Evolutionary conservation across 2,329 filamentous ascomycete genomes (phyloP).

Genomic region (Penicillium aurantiogriseum): DNA sequence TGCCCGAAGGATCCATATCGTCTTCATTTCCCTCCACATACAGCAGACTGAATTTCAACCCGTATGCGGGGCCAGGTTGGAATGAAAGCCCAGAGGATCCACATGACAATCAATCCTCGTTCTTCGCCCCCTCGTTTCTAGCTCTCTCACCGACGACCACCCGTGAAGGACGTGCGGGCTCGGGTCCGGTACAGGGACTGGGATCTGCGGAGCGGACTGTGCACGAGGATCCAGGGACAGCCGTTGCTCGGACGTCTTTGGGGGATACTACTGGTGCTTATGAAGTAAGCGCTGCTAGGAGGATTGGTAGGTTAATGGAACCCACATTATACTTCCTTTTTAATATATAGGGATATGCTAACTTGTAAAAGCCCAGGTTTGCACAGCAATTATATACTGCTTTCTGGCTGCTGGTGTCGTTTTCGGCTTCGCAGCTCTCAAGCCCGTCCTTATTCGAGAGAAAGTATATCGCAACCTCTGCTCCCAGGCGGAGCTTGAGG

Average conservation of each 20-base stretch:
- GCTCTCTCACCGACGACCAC: conserved; percentile 22
- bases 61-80: conserved; percentile 41
- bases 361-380: conserved; percentile 61
- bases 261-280: conserved; percentile 46
- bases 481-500: conserved; percentile 49
- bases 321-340: not conserved
- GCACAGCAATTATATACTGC: conserved; percentile 67
- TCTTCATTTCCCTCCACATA: conserved; percentile 39
- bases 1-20: conserved; percentile 30
- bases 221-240: conserved; percentile 5
- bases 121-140: conserved; percentile 18
- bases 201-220: conserved; percentile 15
- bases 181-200: not conserved
- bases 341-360: not conserved
- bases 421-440: conserved; percentile 81
- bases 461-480: conserved; percentile 69
- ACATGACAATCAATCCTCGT: conserved; percentile 28
- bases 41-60: conserved; percentile 45
- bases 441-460: conserved; percentile 73
- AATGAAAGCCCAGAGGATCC: conserved; percentile 32
- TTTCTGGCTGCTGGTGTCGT: conserved; percentile 75
- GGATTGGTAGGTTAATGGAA: conserved; percentile 47
- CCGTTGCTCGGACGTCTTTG: conserved; percentile 1
- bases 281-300: conserved; percentile 54
- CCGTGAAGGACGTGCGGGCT: conserved; percentile 19